phyloP scores from a whole-genome alignment of 352 stramenopile species.

The Phytophthora niederhauseri region DNA sequence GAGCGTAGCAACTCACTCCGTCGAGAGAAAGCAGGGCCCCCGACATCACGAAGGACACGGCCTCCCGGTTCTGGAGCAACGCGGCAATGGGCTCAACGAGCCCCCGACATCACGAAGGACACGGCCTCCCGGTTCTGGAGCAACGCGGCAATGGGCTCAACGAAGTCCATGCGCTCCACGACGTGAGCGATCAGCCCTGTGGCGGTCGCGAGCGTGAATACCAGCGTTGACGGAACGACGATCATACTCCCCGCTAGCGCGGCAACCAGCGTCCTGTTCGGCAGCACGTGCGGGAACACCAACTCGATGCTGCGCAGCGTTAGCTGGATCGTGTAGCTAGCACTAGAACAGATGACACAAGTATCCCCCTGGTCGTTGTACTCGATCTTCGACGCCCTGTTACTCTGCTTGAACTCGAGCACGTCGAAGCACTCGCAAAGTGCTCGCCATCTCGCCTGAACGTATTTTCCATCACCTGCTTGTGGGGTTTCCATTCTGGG shows the following conservation, averaged over 20 bases:
- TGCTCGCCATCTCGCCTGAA: conserved; percentile 12
- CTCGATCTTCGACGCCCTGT: conserved; percentile 2
- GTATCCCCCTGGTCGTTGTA: conserved; percentile 5
- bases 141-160: neutral
- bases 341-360: conserved; percentile 14
- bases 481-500: neutral
- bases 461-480: neutral
- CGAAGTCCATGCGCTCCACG: conserved; percentile 14
- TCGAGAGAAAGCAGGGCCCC: conserved; percentile 10
- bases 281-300: conserved; percentile 19
- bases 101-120: conserved; percentile 11
- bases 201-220: conserved; percentile 3
- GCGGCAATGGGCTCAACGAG: neutral
- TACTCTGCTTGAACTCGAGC: conserved; percentile 16
- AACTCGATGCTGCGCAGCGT: conserved; percentile 4
- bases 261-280: neutral
- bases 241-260: conserved; percentile 1
- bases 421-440: conserved; percentile 20
- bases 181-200: conserved; percentile 5
- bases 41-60: conserved; percentile 12
- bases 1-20: neutral
- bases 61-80: conserved; percentile 9
- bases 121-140: conserved; percentile 7
- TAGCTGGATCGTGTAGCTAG: conserved; percentile 19
- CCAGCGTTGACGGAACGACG: neutral